phyloP scores from a whole-genome alignment of 2,329 filamentous ascomycete genomes.

The Chrysosphaeria jannelii region DNA sequence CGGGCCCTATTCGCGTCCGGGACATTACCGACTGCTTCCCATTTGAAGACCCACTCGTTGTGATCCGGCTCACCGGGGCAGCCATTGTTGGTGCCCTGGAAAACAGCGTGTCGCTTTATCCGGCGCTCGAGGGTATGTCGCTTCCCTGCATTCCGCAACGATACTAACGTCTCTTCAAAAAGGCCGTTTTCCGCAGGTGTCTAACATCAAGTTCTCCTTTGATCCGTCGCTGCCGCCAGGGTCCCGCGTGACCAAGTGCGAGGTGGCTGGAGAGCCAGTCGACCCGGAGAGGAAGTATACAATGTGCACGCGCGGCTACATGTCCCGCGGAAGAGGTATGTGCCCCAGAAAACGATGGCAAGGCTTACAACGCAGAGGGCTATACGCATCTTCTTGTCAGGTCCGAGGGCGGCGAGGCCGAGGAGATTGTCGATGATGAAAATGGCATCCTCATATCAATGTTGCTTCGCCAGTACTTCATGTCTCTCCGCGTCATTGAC shows the following conservation, averaged over 20 bases:
- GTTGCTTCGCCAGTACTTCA: conserved; percentile 72
- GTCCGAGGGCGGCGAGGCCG: conserved; percentile 43
- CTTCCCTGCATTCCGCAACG: too few species aligned
- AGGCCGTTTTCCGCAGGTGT: conserved; percentile 56
- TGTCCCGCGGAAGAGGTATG: conserved; percentile 58
- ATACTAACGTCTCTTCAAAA: conserved; percentile 1
- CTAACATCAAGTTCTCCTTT: conserved; percentile 48
- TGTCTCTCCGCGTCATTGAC: conserved; percentile 54
- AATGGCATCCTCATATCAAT: conserved; percentile 66
- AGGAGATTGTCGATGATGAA: conserved; percentile 60
- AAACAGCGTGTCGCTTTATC: conserved; percentile 54
- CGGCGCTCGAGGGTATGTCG: conserved; percentile 38
- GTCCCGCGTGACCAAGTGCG: conserved; percentile 29
- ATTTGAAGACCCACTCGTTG: conserved; percentile 69
- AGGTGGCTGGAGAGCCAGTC: conserved; percentile 28
- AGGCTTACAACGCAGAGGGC: too few species aligned
- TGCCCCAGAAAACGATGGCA: conserved; percentile 6
- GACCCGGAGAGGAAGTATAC: conserved; percentile 34
- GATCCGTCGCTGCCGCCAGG: conserved; percentile 30
- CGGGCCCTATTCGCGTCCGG: conserved; percentile 45
- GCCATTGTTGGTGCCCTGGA: conserved; percentile 56
- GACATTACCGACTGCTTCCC: conserved; percentile 78
- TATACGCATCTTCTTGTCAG: conserved; percentile 47
- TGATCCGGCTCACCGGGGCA: conserved; percentile 39
- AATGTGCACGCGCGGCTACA: conserved; percentile 60